These are phyloP conservation scores for Tremellales sp. DNA, from an alignment of 1,284 basidiomycete species.

Conservation along the genomic window DNA sequence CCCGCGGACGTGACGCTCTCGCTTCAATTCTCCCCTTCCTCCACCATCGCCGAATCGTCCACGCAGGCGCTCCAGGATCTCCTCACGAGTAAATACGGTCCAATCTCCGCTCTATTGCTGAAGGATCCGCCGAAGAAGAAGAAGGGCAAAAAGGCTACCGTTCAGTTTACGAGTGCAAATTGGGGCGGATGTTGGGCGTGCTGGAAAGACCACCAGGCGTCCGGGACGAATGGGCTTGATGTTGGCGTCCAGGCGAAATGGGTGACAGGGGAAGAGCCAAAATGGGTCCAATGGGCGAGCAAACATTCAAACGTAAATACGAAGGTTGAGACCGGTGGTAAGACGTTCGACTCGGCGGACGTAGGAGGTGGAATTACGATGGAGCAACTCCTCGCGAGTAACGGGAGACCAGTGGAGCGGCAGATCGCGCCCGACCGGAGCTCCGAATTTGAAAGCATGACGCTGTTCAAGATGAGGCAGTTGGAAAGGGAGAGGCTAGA, in stretches of 20 bases:
- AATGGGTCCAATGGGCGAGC: slow-evolving; percentile 66
- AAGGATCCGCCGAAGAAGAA: slow-evolving; percentile 40
- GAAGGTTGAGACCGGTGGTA: slow-evolving; percentile 7
- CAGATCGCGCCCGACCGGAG: slow-evolving; percentile 15
- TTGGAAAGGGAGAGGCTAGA: slow-evolving; percentile 62
- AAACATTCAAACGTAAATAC: slow-evolving; percentile 48
- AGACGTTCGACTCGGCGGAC: slow-evolving; percentile 24
- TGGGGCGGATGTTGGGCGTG: slow-evolving; percentile 49
- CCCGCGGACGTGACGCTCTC: slow-evolving; percentile 39
- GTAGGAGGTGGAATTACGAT: slow-evolving; percentile 21
- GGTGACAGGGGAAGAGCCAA: slow-evolving; percentile 66
- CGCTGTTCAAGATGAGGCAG: slow-evolving; percentile 73
- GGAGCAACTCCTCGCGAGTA: slow-evolving; percentile 21
- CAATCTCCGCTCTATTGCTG: slow-evolving; percentile 36
- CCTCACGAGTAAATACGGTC: slow-evolving; percentile 34
- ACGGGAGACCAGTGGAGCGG: slow-evolving; percentile 23
- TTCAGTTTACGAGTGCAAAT: slow-evolving; percentile 50
- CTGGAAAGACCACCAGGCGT: slow-evolving; percentile 33
- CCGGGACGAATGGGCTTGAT: slow-evolving; percentile 50
- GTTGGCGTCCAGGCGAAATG: slow-evolving; percentile 62
- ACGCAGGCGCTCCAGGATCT: slow-evolving; percentile 18
- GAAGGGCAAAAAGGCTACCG: slow-evolving; percentile 49
- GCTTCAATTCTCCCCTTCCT: slow-evolving; percentile 35
- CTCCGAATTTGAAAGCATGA: slow-evolving; percentile 70
- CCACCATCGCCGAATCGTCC: slow-evolving; percentile 9